A percentile compares a stretch with the other conserved stretches of the same genome.
Evolutionary conservation across 1,139 yeast genomes (phyloP).

Genomic region (Suhomyces bolitotheri): DNA sequence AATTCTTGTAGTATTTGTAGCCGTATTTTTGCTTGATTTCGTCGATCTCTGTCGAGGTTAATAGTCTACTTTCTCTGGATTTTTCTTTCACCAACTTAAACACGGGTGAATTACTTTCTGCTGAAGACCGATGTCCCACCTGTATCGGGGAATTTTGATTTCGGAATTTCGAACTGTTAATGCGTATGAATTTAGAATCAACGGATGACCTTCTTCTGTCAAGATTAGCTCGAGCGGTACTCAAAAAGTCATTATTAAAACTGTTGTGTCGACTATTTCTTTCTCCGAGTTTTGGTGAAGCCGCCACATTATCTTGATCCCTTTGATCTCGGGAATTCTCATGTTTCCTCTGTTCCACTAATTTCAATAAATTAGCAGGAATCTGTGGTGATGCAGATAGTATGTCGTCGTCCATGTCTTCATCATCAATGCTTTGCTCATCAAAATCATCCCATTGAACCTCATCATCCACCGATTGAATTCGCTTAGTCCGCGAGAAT

Average conservation of each 20-base stretch:
- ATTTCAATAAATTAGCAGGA: slow-evolving; percentile 56
- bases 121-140: slow-evolving; percentile 21
- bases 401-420: slow-evolving; percentile 51
- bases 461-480: slow-evolving; percentile 19
- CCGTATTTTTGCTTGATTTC: slow-evolving; percentile 28
- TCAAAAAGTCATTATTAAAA: slow-evolving; percentile 24
- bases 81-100: slow-evolving; percentile 8
- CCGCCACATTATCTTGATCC: slow-evolving; percentile 25
- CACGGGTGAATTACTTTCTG: slow-evolving; percentile 23
- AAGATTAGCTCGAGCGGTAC: slow-evolving; percentile 22
- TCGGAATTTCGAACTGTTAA: slow-evolving; percentile 30
- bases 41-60: slow-evolving; percentile 23
- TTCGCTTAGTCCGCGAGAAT: slow-evolving; percentile 8
- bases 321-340: slow-evolving; percentile 24
- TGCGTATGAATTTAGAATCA: slow-evolving; percentile 30
- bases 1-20: slow-evolving; percentile 40
- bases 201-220: slow-evolving; percentile 40
- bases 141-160: slow-evolving; percentile 22
- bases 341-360: slow-evolving; percentile 55
- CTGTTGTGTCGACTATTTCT: slow-evolving; percentile 28
- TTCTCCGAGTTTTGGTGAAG: slow-evolving; percentile 15
- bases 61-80: slow-evolving; percentile 2
- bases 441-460: slow-evolving; percentile 15
- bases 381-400: slow-evolving; percentile 68
- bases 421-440: slow-evolving; percentile 37